Evolutionary conservation across 2,329 filamentous ascomycete genomes (phyloP).

Genomic region (Ilyonectria mors-panacis): DNA sequence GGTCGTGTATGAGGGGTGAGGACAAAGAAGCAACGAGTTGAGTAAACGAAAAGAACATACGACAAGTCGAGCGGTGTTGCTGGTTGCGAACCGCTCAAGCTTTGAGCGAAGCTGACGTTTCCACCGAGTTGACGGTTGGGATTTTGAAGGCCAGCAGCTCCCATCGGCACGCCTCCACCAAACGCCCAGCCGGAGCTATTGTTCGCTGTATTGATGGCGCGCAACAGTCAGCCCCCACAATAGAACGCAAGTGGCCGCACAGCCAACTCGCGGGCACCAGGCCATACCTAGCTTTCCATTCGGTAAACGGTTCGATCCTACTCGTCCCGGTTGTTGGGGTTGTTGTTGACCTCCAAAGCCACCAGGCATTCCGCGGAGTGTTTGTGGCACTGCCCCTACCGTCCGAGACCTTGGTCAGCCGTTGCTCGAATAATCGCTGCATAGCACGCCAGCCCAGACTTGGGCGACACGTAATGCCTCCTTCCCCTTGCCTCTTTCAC

Average conservation of each 20-base stretch:
- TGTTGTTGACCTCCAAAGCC: constrained; percentile 73
- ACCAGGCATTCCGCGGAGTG: constrained; percentile 73
- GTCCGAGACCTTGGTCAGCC: constrained; percentile 48
- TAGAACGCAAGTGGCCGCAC: constrained; percentile 18
- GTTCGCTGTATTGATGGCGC: constrained; percentile 56
- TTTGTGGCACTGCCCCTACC: constrained; percentile 72
- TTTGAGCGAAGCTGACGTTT: constrained; percentile 77
- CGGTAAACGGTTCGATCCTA: constrained; percentile 72
- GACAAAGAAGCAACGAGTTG: not conserved
- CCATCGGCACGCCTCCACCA: constrained; percentile 74
- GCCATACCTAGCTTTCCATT: constrained; percentile 74
- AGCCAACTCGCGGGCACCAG: constrained; percentile 24
- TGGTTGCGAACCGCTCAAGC: constrained; percentile 74
- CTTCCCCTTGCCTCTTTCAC: constrained; percentile 28
- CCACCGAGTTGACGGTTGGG: constrained; percentile 69
- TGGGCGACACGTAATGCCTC: constrained; percentile 18
- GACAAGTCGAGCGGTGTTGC: constrained; percentile 74
- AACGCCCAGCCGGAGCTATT: constrained; percentile 74
- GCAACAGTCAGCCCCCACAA: constrained; percentile 41
- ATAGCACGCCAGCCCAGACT: constrained; percentile 27
- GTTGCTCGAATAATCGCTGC: constrained; percentile 38
- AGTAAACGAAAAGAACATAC: constrained; percentile 63
- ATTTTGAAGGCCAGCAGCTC: constrained; percentile 67
- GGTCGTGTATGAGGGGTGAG: not conserved
- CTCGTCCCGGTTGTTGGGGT: constrained; percentile 67